Percentiles rank a stretch among this genome's conserved stretches.
Conservation (phyloP, 108 stramenopile species). For the Cyclostephanos tholiformis region DNA sequence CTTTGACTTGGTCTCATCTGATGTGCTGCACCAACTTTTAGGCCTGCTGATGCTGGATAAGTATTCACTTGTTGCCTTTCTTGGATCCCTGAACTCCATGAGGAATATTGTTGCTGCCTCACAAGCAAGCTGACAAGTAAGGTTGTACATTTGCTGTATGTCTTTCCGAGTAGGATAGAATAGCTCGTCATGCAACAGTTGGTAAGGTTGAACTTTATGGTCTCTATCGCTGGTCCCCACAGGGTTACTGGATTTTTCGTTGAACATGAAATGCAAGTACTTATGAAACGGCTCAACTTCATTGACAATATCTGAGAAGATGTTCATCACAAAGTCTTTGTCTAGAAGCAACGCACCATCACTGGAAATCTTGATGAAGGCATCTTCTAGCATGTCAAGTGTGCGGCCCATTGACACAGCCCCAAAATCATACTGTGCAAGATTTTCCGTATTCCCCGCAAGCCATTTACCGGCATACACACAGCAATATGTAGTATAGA, state of each 20-base stretch:
- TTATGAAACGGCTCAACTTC: slow-evolving; percentile 5
- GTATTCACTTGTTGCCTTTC: slow-evolving; percentile 8
- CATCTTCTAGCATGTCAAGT: slow-evolving; percentile 14
- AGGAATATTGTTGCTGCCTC: slow-evolving; percentile 7
- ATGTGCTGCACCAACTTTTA: neutral
- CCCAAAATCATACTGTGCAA: slow-evolving; percentile 18
- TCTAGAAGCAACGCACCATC: slow-evolving; percentile 7
- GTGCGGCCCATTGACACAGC: slow-evolving; percentile 8
- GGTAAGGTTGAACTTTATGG: slow-evolving; percentile 1
- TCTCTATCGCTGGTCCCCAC: neutral
- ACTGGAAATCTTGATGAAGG: slow-evolving; percentile 10
- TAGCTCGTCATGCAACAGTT: slow-evolving; percentile 9
- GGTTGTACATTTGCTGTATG: neutral
- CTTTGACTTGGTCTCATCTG: neutral
- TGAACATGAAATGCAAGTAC: slow-evolving; percentile 18
- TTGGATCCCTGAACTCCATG: slow-evolving; percentile 24
- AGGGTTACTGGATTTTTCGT: slow-evolving; percentile 1
- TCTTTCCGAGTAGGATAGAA: slow-evolving; percentile 17
- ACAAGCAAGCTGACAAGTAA: neutral
- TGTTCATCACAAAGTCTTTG: too few species aligned
- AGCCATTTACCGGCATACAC: slow-evolving; percentile 16
- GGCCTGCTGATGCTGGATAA: too few species aligned
- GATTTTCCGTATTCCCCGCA: slow-evolving; percentile 4
- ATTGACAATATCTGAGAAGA: slow-evolving; percentile 19
- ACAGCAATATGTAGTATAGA: slow-evolving; percentile 25